Conservation (phyloP, 306 rosid genomes). For the Urtica urens region DNA sequence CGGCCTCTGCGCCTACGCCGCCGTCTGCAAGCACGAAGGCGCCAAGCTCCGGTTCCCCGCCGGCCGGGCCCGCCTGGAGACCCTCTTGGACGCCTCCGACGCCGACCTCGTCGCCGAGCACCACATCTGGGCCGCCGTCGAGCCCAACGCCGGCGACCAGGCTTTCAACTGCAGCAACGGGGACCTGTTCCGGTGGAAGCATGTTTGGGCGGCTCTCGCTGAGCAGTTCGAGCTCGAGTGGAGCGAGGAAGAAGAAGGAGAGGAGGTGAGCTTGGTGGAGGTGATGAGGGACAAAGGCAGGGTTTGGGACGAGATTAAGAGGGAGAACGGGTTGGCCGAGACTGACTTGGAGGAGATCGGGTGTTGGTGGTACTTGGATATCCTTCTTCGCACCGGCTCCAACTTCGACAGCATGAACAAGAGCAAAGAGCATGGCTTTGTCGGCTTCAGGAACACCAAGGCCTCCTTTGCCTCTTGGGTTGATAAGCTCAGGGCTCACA, state of each 20-base stretch:
- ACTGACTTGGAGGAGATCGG: constrained; percentile 38
- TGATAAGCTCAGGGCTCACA: constrained; percentile 31
- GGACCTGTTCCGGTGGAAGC: constrained; percentile 52
- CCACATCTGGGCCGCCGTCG: constrained; percentile 61
- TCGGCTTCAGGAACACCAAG: constrained; percentile 45
- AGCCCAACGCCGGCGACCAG: constrained; percentile 40
- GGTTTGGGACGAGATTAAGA: constrained; percentile 56
- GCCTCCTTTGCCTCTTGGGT: constrained; percentile 37
- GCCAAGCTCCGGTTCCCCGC: constrained; percentile 40
- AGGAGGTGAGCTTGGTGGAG: constrained; percentile 16
- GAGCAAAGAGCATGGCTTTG: constrained; percentile 44
- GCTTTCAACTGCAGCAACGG: constrained; percentile 51
- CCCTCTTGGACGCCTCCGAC: constrained; percentile 28
- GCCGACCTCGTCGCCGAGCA: constrained; percentile 64
- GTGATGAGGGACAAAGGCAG: constrained; percentile 40
- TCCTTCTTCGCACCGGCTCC: neutral
- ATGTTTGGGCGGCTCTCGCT: constrained; percentile 43
- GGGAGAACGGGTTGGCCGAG: constrained; percentile 24
- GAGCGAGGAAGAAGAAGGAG: constrained; percentile 20
- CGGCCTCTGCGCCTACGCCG: constrained; percentile 33
- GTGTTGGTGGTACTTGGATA: constrained; percentile 37
- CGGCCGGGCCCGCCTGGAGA: constrained; percentile 26
- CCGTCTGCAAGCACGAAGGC: constrained; percentile 47
- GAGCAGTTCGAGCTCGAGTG: constrained; percentile 40
- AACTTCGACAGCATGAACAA: constrained; percentile 40